phyloP scores from a whole-genome alignment of 805 yeast species.

The Ascoidea rubescens region DNA sequence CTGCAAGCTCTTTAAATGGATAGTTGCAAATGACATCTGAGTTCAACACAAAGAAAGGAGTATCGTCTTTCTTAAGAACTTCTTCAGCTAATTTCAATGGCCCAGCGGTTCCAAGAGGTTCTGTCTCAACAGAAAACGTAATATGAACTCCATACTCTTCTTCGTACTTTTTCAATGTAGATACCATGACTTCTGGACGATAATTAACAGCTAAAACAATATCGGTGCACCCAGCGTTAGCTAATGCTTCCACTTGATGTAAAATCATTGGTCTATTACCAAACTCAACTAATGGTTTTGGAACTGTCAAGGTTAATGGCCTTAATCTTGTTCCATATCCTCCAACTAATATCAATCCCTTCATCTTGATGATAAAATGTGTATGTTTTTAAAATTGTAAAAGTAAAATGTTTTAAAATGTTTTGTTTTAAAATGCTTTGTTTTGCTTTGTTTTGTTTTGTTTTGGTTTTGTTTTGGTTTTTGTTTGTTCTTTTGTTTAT shows the following conservation, averaged over 20 bases:
- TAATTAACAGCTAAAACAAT: slow-evolving; percentile 97
- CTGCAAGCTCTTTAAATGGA: slow-evolving; percentile 87
- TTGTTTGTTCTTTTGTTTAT: no score
- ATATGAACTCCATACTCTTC: slow-evolving; percentile 86
- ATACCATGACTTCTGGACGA: slow-evolving; percentile 98
- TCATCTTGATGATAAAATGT: slow-evolving; percentile 33
- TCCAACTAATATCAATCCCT: slow-evolving; percentile 96
- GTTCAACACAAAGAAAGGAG: slow-evolving; percentile 96
- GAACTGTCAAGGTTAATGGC: slow-evolving; percentile 89
- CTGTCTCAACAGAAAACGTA: slow-evolving; percentile 97
- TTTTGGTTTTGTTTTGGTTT: no score
- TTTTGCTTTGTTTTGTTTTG: no score
- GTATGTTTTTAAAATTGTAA: no score
- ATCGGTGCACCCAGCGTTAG: slow-evolving; percentile 97
- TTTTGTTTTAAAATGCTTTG: no score
- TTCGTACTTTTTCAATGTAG: slow-evolving; percentile 88
- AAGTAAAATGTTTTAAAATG: no score
- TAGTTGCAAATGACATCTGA: slow-evolving; percentile 98
- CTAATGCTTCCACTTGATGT: slow-evolving; percentile 96
- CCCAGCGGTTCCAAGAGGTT: slow-evolving; percentile 99
- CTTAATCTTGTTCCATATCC: slow-evolving; percentile 99
- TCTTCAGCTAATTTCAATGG: slow-evolving; percentile 95
- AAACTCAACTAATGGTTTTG: slow-evolving; percentile 95
- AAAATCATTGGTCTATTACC: slow-evolving; percentile 99
- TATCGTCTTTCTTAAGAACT: slow-evolving; percentile 82